These are phyloP conservation scores for Penicillium sp. DNA, from an alignment of 2,329 filamentous ascomycete species.

Conservation along the genomic window DNA sequence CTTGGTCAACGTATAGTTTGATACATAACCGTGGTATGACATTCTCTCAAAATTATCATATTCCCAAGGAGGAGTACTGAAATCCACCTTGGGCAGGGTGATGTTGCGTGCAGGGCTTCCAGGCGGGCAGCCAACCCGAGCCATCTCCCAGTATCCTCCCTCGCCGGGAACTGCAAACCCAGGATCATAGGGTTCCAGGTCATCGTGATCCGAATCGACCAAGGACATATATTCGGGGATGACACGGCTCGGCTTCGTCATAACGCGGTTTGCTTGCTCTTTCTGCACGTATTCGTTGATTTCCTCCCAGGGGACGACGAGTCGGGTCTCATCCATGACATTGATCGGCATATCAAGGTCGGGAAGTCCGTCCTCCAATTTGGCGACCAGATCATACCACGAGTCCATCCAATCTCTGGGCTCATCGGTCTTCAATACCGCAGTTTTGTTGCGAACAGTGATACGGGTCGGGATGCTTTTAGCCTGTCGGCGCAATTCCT, in stretches of 20 bases:
- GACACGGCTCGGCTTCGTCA: neutral
- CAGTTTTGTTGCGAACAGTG: slow-evolving; percentile 41
- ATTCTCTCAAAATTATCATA: slow-evolving; percentile 34
- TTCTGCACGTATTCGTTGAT: slow-evolving; percentile 40
- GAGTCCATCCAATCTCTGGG: slow-evolving; percentile 40
- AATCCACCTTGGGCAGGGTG: slow-evolving; percentile 35
- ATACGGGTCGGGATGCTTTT: slow-evolving; percentile 39
- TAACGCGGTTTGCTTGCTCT: slow-evolving; percentile 25
- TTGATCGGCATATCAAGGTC: slow-evolving; percentile 51
- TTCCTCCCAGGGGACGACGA: slow-evolving; percentile 49
- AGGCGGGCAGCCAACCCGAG: slow-evolving; percentile 39
- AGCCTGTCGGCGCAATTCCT: slow-evolving; percentile 43
- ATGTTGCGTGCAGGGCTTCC: slow-evolving; percentile 18
- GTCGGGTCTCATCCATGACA: slow-evolving; percentile 49
- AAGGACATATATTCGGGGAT: slow-evolving; percentile 14
- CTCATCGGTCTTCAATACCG: slow-evolving; percentile 28
- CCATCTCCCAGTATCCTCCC: slow-evolving; percentile 44
- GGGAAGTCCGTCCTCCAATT: slow-evolving; percentile 40
- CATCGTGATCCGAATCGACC: neutral
- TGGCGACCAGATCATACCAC: slow-evolving; percentile 43
- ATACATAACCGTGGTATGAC: slow-evolving; percentile 47
- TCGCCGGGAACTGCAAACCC: slow-evolving; percentile 1
- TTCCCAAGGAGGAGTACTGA: slow-evolving; percentile 24
- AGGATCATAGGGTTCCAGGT: slow-evolving; percentile 17
- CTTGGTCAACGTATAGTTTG: slow-evolving; percentile 47